Percentiles rank a stretch among this genome's conserved stretches.
phyloP scores from a whole-genome alignment of 208 protist species.

The Leishmania martiniquensis region DNA sequence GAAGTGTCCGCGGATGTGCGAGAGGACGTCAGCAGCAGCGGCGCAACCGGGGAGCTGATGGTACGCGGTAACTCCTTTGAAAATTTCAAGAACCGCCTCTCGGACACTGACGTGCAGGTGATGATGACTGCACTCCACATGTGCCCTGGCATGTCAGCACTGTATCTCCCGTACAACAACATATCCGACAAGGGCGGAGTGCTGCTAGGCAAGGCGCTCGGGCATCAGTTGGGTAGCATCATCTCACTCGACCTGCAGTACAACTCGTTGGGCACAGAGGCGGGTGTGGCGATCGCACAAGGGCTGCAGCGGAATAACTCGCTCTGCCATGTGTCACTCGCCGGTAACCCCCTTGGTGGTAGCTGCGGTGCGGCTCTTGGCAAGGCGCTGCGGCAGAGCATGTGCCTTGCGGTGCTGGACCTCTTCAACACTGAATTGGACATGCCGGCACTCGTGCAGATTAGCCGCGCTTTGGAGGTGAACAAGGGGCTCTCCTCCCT shows the following conservation, averaged over 20 bases:
- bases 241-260: constrained; percentile 59
- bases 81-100: constrained; percentile 59
- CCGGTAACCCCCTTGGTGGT: constrained; percentile 64
- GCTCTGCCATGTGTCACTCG: constrained; percentile 38
- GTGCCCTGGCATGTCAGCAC: constrained; percentile 30
- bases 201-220: constrained; percentile 48
- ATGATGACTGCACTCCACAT: constrained; percentile 35
- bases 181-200: constrained; percentile 48
- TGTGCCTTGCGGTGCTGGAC: constrained; percentile 48
- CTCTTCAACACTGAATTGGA: constrained; percentile 56
- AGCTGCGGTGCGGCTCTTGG: constrained; percentile 41
- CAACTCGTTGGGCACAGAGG: constrained; percentile 60
- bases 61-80: constrained; percentile 67
- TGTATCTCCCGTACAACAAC: constrained; percentile 74
- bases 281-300: constrained; percentile 40
- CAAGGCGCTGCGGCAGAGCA: constrained; percentile 39
- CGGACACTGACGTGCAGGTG: constrained; percentile 59
- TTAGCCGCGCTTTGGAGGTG: constrained; percentile 38
- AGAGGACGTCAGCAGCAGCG: constrained; percentile 34
- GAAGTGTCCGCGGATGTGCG: constrained; percentile 42
- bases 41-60: constrained; percentile 30
- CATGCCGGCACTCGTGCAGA: constrained; percentile 60
- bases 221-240: constrained; percentile 34
- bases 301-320: constrained; percentile 30
- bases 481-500: constrained; percentile 57